A percentile compares a stretch with the other conserved stretches of the same genome.
Conservation (phyloP, 768 basidiomycete species). For the Dictyophora rubrovolvata region DNA sequence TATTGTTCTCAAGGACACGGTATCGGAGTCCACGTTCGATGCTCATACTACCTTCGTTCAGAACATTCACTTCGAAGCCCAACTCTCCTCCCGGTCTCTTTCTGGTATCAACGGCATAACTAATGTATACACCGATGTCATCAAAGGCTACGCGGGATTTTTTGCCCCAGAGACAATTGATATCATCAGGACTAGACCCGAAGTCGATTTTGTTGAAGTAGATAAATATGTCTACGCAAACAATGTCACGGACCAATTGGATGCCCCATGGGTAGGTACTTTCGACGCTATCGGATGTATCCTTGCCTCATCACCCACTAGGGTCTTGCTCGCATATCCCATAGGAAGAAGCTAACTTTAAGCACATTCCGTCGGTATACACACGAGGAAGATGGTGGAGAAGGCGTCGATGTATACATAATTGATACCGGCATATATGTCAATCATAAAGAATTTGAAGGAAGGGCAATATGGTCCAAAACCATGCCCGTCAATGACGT, state of each 20-base stretch:
- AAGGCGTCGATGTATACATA: conserved; percentile 88
- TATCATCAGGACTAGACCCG: conserved; percentile 70
- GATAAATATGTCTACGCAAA: conserved; percentile 87
- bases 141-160: conserved; percentile 69
- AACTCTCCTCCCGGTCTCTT: conserved; percentile 34
- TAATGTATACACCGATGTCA: conserved; percentile 68
- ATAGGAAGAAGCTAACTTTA: conserved; percentile 65
- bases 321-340: conserved; percentile 95
- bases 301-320: conserved; percentile 21
- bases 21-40: conserved; percentile 44
- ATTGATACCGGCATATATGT: conserved; percentile 88
- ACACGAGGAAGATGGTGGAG: conserved; percentile 62
- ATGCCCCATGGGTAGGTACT: conserved; percentile 77
- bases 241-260: conserved; percentile 42
- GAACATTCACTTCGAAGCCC: conserved; percentile 43
- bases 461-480: conserved; percentile 87
- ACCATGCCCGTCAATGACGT: conserved; percentile 77
- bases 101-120: conserved; percentile 39
- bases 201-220: conserved; percentile 85
- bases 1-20: conserved; percentile 71
- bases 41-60: conserved; percentile 77
- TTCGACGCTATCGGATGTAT: conserved; percentile 12
- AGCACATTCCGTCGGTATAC: conserved; percentile 78
- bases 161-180: conserved; percentile 66
- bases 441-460: conserved; percentile 76